These are phyloP conservation scores for Albizia julibrissin DNA, from an alignment of 306 rosid genomes.

Conservation along the genomic window DNA sequence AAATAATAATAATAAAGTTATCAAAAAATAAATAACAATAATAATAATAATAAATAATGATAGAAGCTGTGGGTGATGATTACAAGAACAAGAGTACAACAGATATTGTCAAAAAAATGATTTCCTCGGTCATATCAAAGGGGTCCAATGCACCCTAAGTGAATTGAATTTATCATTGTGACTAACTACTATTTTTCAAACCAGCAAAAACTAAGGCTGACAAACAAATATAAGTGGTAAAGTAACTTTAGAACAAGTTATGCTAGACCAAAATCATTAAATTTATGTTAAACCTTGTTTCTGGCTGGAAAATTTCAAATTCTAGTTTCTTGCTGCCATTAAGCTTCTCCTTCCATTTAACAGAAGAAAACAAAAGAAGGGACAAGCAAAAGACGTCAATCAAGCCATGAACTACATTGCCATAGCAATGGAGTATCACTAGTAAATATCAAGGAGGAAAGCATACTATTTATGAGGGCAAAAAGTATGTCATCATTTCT, in stretches of 20 bases:
- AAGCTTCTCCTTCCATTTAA: constrained; percentile 4
- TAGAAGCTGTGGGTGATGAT: neutral
- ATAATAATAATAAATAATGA: neutral
- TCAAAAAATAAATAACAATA: too few species aligned
- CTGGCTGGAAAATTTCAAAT: constrained; percentile 1
- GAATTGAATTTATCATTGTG: neutral
- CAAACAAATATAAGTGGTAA: neutral
- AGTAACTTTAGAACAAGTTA: neutral
- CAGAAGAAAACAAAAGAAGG: constrained; percentile 29
- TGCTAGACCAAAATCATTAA: constrained; percentile 11
- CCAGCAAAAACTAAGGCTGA: neutral
- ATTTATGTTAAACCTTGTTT: neutral
- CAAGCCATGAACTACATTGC: constrained; percentile 19
- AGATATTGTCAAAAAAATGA: neutral
- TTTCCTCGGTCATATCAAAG: neutral
- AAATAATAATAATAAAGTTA: neutral
- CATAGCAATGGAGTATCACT: constrained; percentile 8
- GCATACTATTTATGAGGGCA: constrained; percentile 93
- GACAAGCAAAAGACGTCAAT: constrained; percentile 10
- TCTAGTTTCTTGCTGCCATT: constrained; percentile 9
- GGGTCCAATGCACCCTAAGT: neutral
- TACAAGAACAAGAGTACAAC: neutral
- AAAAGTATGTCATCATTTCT: constrained; percentile 87
- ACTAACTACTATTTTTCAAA: constrained; percentile 7
- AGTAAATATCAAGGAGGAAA: constrained; percentile 22